Percentiles rank a stretch among this genome's conserved stretches.
These are phyloP conservation scores for Lentinula sp. DNA, from an alignment of 768 basidiomycete genomes.

Conservation along the genomic window DNA sequence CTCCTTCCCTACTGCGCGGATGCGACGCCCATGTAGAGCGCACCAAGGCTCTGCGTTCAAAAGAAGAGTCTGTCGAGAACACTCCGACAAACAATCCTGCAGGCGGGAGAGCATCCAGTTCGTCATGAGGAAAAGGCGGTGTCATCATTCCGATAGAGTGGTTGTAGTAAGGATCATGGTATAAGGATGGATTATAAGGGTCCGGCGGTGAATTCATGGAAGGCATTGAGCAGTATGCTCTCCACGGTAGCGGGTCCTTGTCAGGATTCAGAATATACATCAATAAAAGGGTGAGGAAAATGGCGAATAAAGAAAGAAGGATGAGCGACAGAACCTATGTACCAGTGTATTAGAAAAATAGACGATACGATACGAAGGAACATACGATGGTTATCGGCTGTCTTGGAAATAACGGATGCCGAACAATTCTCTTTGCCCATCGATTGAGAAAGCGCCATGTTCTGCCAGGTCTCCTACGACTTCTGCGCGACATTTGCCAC, in stretches of 20 bases:
- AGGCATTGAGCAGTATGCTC: slow-evolving; percentile 82
- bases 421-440: slow-evolving; percentile 47
- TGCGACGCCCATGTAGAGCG: slow-evolving; percentile 89
- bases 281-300: slow-evolving; percentile 78
- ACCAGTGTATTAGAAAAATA: slow-evolving; percentile 11
- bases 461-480: slow-evolving; percentile 44
- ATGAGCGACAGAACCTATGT: slow-evolving; percentile 62
- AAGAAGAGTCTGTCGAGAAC: slow-evolving; percentile 80
- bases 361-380: slow-evolving; percentile 8
- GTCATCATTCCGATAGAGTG: slow-evolving; percentile 24
- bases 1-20: slow-evolving; percentile 68
- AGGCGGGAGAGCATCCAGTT: slow-evolving; percentile 72
- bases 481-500: slow-evolving; percentile 47
- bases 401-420: slow-evolving; percentile 73
- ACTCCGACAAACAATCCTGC: slow-evolving; percentile 86
- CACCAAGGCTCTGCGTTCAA: slow-evolving; percentile 82
- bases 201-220: slow-evolving; percentile 39
- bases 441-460: slow-evolving; percentile 47
- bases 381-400: slow-evolving; percentile 79
- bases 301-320: slow-evolving; percentile 73
- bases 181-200: slow-evolving; percentile 25
- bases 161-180: slow-evolving; percentile 24
- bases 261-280: slow-evolving; percentile 95
- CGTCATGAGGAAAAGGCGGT: slow-evolving; percentile 60
- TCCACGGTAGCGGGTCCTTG: slow-evolving; percentile 92